These are phyloP conservation scores for Globisporangium nagaii DNA, from an alignment of 352 stramenopile species.

Conservation along the genomic window DNA sequence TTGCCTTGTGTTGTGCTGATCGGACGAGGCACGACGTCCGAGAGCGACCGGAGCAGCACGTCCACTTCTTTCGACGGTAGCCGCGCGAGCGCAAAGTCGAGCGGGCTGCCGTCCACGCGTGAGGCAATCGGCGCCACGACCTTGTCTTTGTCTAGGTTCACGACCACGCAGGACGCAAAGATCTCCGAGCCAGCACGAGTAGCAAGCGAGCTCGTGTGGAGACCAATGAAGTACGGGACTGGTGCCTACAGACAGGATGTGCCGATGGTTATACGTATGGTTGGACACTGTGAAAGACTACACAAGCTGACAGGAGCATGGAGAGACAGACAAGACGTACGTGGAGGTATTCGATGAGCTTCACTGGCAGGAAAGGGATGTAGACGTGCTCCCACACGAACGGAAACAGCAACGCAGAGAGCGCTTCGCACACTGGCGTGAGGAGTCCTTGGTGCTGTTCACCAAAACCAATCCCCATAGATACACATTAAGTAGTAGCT, in stretches of 20 bases:
- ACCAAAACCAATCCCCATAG: neutral
- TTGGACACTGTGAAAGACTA: neutral
- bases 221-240: conserved; percentile 79
- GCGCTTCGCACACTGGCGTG: conserved; percentile 72
- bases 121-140: conserved; percentile 70
- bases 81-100: conserved; percentile 49
- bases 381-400: conserved; percentile 86
- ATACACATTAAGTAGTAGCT: neutral
- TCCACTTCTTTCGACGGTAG: conserved; percentile 45
- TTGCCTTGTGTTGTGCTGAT: conserved; percentile 10
- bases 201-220: conserved; percentile 79
- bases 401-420: conserved; percentile 75
- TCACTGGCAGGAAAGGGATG: conserved; percentile 76
- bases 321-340: conserved; percentile 14
- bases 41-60: conserved; percentile 24
- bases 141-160: conserved; percentile 83
- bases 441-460: conserved; percentile 57
- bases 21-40: conserved; percentile 36
- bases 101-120: conserved; percentile 34
- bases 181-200: conserved; percentile 65
- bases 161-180: conserved; percentile 75
- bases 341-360: conserved; percentile 81
- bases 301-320: neutral
- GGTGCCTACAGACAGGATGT: conserved; percentile 42
- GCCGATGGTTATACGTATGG: too few species aligned